Conservation (phyloP, 441 rosid species). For the Euphorbia celastroides region DNA sequence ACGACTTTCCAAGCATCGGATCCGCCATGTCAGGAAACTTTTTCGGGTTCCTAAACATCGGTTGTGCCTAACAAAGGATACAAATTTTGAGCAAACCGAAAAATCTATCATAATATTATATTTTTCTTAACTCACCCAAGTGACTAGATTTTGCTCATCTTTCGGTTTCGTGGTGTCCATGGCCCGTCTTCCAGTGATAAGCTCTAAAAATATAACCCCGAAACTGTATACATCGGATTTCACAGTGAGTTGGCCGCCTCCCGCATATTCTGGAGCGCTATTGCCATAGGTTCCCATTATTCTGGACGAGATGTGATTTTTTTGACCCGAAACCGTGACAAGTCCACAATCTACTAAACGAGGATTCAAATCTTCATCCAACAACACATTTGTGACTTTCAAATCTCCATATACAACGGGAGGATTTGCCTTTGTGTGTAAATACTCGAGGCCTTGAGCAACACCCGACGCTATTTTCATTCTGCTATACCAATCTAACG, state of each 20-base stretch:
- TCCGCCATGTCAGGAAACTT: conserved; percentile 83
- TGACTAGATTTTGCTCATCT: conserved; percentile 78
- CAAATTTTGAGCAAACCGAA: too few species aligned
- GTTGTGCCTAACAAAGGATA: conserved; percentile 44
- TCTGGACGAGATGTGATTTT: conserved; percentile 40
- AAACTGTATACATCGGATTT: conserved; percentile 85
- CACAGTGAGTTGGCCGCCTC: conserved; percentile 47
- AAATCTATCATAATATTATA: too few species aligned
- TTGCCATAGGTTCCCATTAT: conserved; percentile 90
- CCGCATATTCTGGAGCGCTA: conserved; percentile 80
- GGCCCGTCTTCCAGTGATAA: conserved; percentile 74
- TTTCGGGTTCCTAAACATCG: conserved; percentile 75
- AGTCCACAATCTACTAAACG: conserved; percentile 68
- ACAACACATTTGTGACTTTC: conserved; percentile 67
- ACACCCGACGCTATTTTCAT: conserved; percentile 71
- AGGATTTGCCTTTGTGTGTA: conserved; percentile 65
- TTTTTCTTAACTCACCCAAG: conserved; percentile 57
- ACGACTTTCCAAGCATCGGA: conserved; percentile 40
- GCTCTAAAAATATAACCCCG: conserved; percentile 81
- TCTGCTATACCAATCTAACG: conserved; percentile 63
- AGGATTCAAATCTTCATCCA: conserved; percentile 45
- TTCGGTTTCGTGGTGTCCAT: conserved; percentile 67
- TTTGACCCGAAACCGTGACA: conserved; percentile 52
- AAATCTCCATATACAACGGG: conserved; percentile 64
- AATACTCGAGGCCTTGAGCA: conserved; percentile 72